These are phyloP conservation scores for Lagenaria siceraria DNA, from an alignment of 306 rosid species.

Conservation along the genomic window DNA sequence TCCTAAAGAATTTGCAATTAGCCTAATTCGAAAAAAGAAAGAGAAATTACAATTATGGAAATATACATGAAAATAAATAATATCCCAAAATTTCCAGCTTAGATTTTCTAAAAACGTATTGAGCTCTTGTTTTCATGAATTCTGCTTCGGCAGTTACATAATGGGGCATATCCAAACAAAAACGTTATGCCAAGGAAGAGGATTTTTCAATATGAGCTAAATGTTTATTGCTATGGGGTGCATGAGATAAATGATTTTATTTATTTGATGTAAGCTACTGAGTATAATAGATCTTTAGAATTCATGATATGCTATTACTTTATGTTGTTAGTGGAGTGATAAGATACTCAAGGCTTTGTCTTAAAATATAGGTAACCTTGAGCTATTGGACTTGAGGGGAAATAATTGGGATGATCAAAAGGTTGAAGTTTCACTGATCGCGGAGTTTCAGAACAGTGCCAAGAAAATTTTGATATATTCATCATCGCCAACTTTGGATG, in stretches of 20 bases:
- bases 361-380: conserved; percentile 41
- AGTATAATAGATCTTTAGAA: neutral
- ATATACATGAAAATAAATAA: neutral
- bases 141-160: neutral
- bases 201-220: neutral
- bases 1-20: too few species aligned
- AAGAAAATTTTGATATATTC: conserved; percentile 38
- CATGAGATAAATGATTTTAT: neutral
- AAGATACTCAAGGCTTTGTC: neutral
- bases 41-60: too few species aligned
- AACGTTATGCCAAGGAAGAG: neutral
- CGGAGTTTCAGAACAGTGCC: conserved; percentile 26
- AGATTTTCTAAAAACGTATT: neutral
- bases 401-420: conserved; percentile 37
- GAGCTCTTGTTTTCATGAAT: neutral
- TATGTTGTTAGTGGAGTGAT: neutral
- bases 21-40: too few species aligned
- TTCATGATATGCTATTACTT: neutral
- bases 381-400: conserved; percentile 57
- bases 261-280: neutral
- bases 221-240: neutral
- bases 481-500: conserved; percentile 14
- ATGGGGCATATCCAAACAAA: neutral
- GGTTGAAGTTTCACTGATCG: conserved; percentile 22
- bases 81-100: neutral